Evolutionary conservation across 2,329 filamentous ascomycete species (phyloP).

Genomic region (Plenodomus lindquistii): DNA sequence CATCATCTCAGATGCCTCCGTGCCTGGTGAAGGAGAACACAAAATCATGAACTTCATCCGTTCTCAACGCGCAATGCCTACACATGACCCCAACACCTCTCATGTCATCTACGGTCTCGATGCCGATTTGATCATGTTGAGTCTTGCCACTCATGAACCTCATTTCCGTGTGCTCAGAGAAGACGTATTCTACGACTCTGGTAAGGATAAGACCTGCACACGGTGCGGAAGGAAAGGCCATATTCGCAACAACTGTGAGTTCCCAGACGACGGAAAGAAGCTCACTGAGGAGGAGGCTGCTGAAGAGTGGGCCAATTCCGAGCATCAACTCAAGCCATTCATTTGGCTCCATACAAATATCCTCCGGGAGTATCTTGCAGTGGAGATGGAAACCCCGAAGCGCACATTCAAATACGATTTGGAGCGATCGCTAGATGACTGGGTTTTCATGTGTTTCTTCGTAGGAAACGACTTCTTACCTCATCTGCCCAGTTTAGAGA

Average conservation of each 20-base stretch:
- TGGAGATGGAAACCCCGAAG: slow-evolving; percentile 81
- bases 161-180: slow-evolving; percentile 95
- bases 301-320: slow-evolving; percentile 41
- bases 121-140: slow-evolving; percentile 98
- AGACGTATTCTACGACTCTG: slow-evolving; percentile 92
- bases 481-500: slow-evolving; percentile 95
- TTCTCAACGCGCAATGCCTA: slow-evolving; percentile 85
- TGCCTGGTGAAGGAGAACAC: slow-evolving; percentile 97
- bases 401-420: slow-evolving; percentile 90
- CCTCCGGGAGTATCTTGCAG: slow-evolving; percentile 87
- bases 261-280: slow-evolving; percentile 59
- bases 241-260: slow-evolving; percentile 75
- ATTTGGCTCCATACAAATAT: slow-evolving; percentile 97
- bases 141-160: slow-evolving; percentile 93
- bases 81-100: slow-evolving; percentile 93
- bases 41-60: slow-evolving; percentile 99
- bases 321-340: slow-evolving; percentile 77
- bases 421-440: slow-evolving; percentile 92
- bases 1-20: slow-evolving; percentile 97
- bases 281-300: slow-evolving; percentile 79
- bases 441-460: slow-evolving; percentile 99
- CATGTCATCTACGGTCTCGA: slow-evolving; percentile 98
- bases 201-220: slow-evolving; percentile 80
- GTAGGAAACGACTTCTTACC: slow-evolving; percentile 98
- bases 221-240: slow-evolving; percentile 93